These are phyloP conservation scores for Colletotrichum godetiae DNA, from an alignment of 2,329 filamentous ascomycete genomes.

Conservation along the genomic window DNA sequence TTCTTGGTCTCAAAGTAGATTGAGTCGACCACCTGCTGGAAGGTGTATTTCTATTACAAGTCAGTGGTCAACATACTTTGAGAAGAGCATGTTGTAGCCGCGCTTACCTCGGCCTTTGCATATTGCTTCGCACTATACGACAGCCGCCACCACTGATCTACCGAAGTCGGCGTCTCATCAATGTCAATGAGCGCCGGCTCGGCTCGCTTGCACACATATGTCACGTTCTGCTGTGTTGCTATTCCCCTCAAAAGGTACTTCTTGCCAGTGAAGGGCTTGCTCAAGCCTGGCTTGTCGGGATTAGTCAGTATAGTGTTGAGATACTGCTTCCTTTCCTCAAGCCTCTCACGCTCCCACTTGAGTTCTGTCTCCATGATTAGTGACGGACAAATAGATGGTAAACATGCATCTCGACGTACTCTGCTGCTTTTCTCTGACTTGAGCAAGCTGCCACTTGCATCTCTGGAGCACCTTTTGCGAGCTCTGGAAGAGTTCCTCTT, in stretches of 20 bases:
- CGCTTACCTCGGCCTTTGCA: constrained; percentile 61
- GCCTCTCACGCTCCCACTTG: constrained; percentile 43
- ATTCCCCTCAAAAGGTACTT: constrained; percentile 65
- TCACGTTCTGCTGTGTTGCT: constrained; percentile 56
- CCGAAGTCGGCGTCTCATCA: constrained; percentile 43
- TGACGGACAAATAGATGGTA: not conserved
- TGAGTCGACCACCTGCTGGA: constrained; percentile 56
- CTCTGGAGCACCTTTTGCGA: constrained; percentile 48
- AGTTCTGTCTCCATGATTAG: constrained; percentile 44
- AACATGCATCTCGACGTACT: constrained; percentile 44
- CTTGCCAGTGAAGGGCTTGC: constrained; percentile 53
- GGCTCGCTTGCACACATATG: constrained; percentile 61
- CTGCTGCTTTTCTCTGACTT: constrained; percentile 47
- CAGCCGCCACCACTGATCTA: constrained; percentile 69
- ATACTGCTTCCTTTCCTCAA: constrained; percentile 50
- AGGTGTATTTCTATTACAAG: constrained; percentile 55
- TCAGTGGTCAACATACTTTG: constrained; percentile 33
- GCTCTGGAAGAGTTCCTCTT: constrained; percentile 43
- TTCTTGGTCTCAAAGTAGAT: constrained; percentile 61
- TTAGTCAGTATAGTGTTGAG: constrained; percentile 52
- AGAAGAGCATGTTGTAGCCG: not conserved
- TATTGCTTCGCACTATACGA: constrained; percentile 54
- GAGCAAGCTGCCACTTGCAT: constrained; percentile 47
- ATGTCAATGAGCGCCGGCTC: constrained; percentile 56
- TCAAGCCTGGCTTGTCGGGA: constrained; percentile 49